phyloP scores from a whole-genome alignment of 352 stramenopile genomes.

The Blastocystis sp. region DNA sequence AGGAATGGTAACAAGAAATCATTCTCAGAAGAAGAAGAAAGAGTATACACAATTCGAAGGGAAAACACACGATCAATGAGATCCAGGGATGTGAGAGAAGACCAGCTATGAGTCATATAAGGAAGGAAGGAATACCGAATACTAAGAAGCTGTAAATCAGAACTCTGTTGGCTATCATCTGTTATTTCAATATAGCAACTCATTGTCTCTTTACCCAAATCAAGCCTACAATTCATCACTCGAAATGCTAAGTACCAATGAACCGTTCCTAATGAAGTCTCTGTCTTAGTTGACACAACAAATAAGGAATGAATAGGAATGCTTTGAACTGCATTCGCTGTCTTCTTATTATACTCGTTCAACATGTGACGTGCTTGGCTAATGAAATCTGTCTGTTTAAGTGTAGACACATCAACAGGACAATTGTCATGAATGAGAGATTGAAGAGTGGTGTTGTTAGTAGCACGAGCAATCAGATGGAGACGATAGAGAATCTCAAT shows the following conservation, averaged over 20 bases:
- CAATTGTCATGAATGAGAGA: background rate
- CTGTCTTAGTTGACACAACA: slow-evolving; percentile 5
- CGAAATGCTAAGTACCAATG: background rate
- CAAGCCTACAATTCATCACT: background rate
- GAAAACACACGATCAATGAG: slow-evolving; percentile 23
- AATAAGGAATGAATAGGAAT: background rate
- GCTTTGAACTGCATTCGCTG: background rate
- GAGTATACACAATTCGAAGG: background rate
- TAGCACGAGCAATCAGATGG: background rate
- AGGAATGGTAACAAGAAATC: slow-evolving; percentile 17
- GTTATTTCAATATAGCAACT: slow-evolving; percentile 24
- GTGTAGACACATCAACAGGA: background rate
- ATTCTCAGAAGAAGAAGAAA: background rate
- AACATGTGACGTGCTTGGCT: background rate
- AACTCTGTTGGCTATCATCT: background rate
- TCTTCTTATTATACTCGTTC: slow-evolving; percentile 18
- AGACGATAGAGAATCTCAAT: slow-evolving; percentile 41
- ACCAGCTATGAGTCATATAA: background rate
- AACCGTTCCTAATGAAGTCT: background rate
- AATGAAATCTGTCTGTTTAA: slow-evolving; percentile 20
- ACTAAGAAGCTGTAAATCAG: slow-evolving; percentile 30
- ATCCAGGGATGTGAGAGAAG: background rate
- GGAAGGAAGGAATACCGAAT: background rate
- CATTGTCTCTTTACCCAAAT: slow-evolving; percentile 44
- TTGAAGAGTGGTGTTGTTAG: background rate